Evolutionary conservation across 2,329 filamentous ascomycete species (phyloP), one percentile per base, ranked within the genome.

Genomic region (Aplosporella prunicola): DNA sequence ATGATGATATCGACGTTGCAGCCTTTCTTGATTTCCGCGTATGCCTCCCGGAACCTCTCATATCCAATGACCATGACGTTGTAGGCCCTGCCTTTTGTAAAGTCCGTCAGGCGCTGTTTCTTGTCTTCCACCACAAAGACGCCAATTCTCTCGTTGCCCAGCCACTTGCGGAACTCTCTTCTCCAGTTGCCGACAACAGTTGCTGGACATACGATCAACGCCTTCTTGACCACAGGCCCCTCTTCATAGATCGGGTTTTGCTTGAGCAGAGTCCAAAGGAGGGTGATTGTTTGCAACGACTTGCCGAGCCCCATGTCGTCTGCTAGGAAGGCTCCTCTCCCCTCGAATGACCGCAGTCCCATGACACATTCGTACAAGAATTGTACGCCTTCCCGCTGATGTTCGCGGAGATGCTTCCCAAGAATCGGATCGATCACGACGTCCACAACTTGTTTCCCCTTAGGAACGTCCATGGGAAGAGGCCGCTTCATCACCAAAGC

Each of bases 241-340:
- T 63, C 67, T 25, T 72, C 71, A 46, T 76, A 66, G 5, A 82
- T 66, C 0, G 79, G 78, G 49, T 79, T 82, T 50, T 84, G 80
- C 53, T 82, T 83, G 43, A 84, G 58, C 22, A 84, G 55, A 2
- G 80, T 84, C 80, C 80, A 84, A 9, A 84, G 52, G 30, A 84
- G 57, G 3, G 80, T 66, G 49, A 85, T 84, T 0, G 80, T 83
- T 49, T 84, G 80, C 22, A 84, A 53, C 1, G 80, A 83, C 58
- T 85, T 85, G 14, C 80, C 80, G 2, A 85, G 57, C 0, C 80
- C 80, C 80, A 85, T 85, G 47, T 84, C 80, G 51, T 85, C 80
- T 2, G 80, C 80, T 32, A 85, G 62, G 41, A 85, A 77, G 3
- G 78, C 80, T 16, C 80, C 80, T 55, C 80, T 71, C 2, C 80